phyloP scores from a whole-genome alignment of 2,329 filamentous ascomycete genomes.

The Nemania abortiva region DNA sequence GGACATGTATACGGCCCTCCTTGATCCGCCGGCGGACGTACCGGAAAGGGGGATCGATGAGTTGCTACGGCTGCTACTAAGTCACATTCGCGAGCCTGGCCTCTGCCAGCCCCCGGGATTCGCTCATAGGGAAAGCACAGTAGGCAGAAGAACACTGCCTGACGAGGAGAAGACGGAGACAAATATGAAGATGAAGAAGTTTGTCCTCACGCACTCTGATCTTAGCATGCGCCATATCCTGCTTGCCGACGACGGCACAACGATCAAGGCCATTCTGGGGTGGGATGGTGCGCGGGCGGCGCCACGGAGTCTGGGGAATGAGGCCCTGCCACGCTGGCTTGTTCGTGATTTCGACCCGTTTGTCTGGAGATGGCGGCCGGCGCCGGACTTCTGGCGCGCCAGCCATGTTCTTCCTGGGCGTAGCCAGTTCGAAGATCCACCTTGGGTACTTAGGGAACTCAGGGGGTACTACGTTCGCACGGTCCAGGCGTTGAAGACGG shows the following conservation, averaged over 20 bases:
- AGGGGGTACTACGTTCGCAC: slow-evolving; percentile 41
- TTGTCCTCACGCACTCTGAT: slow-evolving; percentile 45
- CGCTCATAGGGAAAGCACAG: not conserved
- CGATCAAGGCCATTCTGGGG: slow-evolving; percentile 43
- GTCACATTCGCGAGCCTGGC: slow-evolving; percentile 40
- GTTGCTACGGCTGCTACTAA: slow-evolving; percentile 41
- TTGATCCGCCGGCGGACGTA: slow-evolving; percentile 37
- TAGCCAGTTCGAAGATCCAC: slow-evolving; percentile 43
- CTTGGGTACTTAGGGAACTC: slow-evolving; percentile 43
- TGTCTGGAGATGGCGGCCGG: slow-evolving; percentile 42
- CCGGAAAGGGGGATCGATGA: slow-evolving; percentile 37
- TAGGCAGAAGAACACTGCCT: not conserved
- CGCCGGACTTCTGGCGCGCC: slow-evolving; percentile 32
- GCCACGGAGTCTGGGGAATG: slow-evolving; percentile 44
- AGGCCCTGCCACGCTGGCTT: slow-evolving; percentile 46
- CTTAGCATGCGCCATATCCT: slow-evolving; percentile 46
- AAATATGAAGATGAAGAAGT: slow-evolving; percentile 21
- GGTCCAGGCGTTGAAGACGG: slow-evolving; percentile 33
- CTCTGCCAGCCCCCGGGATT: not conserved
- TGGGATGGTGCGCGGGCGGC: slow-evolving; percentile 45
- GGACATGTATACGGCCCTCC: slow-evolving; percentile 40
- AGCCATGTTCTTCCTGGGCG: slow-evolving; percentile 12
- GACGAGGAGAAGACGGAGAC: not conserved
- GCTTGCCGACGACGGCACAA: slow-evolving; percentile 40
- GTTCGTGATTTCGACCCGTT: slow-evolving; percentile 46